Conservation (phyloP, 345 rosid genomes). For the Erysimum cheiranthoides region DNA sequence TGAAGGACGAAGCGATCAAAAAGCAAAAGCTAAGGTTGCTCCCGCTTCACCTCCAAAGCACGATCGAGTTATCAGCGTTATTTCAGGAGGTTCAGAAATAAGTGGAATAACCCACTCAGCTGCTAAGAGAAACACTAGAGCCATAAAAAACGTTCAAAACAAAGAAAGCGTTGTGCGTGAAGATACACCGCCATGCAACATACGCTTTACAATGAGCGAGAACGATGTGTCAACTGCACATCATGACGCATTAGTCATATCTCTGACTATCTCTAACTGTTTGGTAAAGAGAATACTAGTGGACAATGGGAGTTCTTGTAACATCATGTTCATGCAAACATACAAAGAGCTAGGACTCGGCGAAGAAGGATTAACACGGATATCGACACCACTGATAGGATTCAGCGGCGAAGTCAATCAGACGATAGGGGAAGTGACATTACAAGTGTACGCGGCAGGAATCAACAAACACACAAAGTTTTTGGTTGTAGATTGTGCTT, state of each 20-base stretch:
- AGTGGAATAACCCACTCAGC: not conserved
- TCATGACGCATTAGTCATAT: not conserved
- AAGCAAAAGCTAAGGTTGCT: no score
- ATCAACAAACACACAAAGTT: not conserved
- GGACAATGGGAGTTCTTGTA: not conserved
- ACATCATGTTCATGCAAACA: not conserved
- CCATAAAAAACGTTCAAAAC: not conserved
- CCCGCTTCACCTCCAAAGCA: no score
- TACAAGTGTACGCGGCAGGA: not conserved
- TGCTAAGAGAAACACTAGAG: not conserved
- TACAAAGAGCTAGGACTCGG: not conserved
- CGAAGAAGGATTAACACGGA: rapidly evolving
- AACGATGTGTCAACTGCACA: not conserved
- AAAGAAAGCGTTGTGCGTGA: rapidly evolving
- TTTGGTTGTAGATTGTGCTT: not conserved
- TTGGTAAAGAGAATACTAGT: not conserved
- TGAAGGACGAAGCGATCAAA: not conserved
- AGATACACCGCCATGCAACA: not conserved
- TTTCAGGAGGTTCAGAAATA: not conserved
- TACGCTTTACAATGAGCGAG: not conserved
- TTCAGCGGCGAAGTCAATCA: not conserved
- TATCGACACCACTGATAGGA: not conserved
- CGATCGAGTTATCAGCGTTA: not conserved
- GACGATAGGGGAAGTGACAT: rapidly evolving
- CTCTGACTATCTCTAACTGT: not conserved